Evolutionary conservation across 805 yeast genomes (phyloP).

Genomic region (Zygotorulaspora sp.): DNA sequence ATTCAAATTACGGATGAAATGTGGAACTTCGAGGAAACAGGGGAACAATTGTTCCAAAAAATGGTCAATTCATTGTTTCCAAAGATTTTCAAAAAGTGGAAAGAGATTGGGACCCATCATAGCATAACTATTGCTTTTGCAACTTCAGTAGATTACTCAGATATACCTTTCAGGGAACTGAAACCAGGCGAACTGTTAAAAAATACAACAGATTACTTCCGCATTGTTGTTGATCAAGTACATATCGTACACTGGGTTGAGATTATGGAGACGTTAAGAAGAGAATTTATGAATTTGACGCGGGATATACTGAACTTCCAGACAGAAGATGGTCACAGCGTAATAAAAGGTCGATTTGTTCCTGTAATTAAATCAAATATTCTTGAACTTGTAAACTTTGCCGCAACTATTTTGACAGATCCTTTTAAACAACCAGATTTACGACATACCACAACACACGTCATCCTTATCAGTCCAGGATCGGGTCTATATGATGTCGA

Average conservation of each 20-base stretch:
- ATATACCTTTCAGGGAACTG: constrained; percentile 50
- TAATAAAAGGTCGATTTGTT: constrained; percentile 58
- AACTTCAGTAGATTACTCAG: constrained; percentile 55
- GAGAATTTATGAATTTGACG: constrained; percentile 79
- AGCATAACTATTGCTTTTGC: constrained; percentile 88
- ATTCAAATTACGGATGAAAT: constrained; percentile 90
- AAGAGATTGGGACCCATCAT: constrained; percentile 82
- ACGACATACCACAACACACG: constrained; percentile 87
- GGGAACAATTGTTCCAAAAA: constrained; percentile 89
- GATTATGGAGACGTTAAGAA: constrained; percentile 80
- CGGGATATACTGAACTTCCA: constrained; percentile 56
- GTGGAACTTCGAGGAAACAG: constrained; percentile 98
- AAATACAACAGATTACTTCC: constrained; percentile 70
- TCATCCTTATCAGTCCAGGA: constrained; percentile 84
- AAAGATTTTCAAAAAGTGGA: constrained; percentile 81
- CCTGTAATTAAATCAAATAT: constrained; percentile 90
- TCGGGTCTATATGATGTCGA: constrained; percentile 92
- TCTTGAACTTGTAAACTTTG: constrained; percentile 80
- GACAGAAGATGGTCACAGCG: constrained; percentile 32
- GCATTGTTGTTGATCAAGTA: constrained; percentile 94
- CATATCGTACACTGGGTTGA: constrained; percentile 84
- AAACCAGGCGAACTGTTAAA: constrained; percentile 68
- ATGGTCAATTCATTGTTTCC: constrained; percentile 91
- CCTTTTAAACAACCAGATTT: constrained; percentile 81
- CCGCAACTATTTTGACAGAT: constrained; percentile 69